Base-by-base conservation (phyloP, 2,329 filamentous ascomycete genomes). In the Sclerotinia minor region DNA sequence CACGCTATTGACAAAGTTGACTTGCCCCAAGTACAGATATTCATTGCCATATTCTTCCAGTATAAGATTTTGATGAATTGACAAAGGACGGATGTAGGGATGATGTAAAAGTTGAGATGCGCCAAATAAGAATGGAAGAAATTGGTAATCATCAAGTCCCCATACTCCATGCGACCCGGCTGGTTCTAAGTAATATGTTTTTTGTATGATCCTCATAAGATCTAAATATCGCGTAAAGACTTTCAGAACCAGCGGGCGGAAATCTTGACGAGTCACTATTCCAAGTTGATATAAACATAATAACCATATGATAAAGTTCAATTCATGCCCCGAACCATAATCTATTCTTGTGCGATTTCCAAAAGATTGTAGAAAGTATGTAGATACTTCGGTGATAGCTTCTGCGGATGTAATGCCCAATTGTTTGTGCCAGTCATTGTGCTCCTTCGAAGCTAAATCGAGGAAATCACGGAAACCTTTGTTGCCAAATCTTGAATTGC, bases 111-210 rank as follows among this genome's bases (percentile, higher is more conserved):
- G 85, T 79, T 99, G 96, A 32, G 93, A 90, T 47, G 95, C 93
- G 26, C 95, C 95, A 71, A 98, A 96, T 17, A 99, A 85, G 77
- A 98, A 99, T 0, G 96, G 95, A 1, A 97, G 82, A 80, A 99
- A 99, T 73, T 96, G 94, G 80, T 99, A 97, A 78, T 99, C 95
- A 75, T 99, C 95, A 1, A 99, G 82, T 24, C 95, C 95, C 95
- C 95, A 99, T 32, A 99, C 95, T 52, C 95, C 95, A 78, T 99
- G 95, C 0, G 94, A 97, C 19, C 95, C 95, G 0, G 95, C 95
- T 2, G 95, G 95, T 76, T 99, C 95, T 63, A 99, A 88, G 76
- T 99, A 99, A 80, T 99, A 99, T 3, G 92, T 92, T 71, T 88
- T 89, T 79, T 99, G 95, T 21, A 98, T 85, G 32, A 85, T 83